Percentiles rank a stretch among this genome's conserved stretches.
phyloP scores from a whole-genome alignment of 805 yeast genomes.

The Saturnispora quitensis region DNA sequence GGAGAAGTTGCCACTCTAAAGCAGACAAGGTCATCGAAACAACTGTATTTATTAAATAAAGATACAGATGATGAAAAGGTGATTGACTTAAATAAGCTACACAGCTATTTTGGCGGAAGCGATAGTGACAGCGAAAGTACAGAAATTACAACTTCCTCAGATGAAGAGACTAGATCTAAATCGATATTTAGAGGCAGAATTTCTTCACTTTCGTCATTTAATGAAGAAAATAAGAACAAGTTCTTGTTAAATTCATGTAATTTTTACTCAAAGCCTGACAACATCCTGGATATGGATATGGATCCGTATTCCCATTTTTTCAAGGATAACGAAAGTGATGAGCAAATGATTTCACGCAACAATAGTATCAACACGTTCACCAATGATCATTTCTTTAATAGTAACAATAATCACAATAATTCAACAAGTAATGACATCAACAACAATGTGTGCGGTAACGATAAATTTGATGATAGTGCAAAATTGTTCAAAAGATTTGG shows the following conservation, averaged over 20 bases:
- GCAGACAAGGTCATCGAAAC: constrained; percentile 24
- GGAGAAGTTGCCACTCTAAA: constrained; percentile 14
- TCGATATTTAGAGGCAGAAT: constrained; percentile 11
- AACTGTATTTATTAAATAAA: constrained; percentile 19
- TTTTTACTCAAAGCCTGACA: constrained; percentile 10
- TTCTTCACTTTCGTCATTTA: constrained; percentile 15
- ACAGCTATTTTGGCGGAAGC: constrained; percentile 23
- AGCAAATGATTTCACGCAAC: not conserved
- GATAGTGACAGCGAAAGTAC: constrained; percentile 10
- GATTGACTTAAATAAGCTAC: constrained; percentile 23
- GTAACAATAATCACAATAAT: not conserved
- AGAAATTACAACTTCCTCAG: constrained; percentile 7
- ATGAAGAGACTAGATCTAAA: constrained; percentile 7
- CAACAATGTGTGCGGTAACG: not conserved
- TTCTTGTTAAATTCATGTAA: constrained; percentile 12
- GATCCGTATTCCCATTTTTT: constrained; percentile 15
- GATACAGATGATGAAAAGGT: constrained; percentile 17
- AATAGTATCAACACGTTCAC: not conserved
- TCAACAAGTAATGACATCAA: not conserved
- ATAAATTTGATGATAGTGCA: constrained; percentile 2
- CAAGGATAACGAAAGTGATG: not conserved
- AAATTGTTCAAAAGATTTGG: constrained; percentile 5
- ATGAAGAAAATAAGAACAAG: constrained; percentile 13
- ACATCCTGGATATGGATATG: constrained; percentile 4
- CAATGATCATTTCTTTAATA: not conserved